Evolutionary conservation across 768 basidiomycete genomes (phyloP).

Genomic region (Mycena rebaudengoi): DNA sequence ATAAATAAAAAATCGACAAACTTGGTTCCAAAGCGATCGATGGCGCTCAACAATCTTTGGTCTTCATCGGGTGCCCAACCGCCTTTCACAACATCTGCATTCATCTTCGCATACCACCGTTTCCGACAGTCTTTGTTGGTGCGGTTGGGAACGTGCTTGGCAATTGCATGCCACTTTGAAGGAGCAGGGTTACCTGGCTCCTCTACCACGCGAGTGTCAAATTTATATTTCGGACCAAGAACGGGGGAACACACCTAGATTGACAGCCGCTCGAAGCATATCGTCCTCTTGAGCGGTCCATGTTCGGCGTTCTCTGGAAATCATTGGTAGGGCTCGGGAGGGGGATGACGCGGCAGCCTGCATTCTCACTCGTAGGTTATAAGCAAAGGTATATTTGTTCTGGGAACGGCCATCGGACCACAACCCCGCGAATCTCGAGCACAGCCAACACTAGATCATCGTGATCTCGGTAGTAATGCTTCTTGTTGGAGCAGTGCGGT

Average conservation of each 20-base stretch:
- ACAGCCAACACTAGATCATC: conserved; percentile 6
- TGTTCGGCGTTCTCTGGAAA: conserved; percentile 14
- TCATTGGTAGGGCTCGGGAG: conserved; percentile 4
- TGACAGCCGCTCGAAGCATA: conserved; percentile 59
- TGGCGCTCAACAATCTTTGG: conserved; percentile 62
- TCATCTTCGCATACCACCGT: conserved; percentile 72
- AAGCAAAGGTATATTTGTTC: conserved; percentile 10
- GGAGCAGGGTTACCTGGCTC: conserved; percentile 64
- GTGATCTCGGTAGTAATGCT: not conserved
- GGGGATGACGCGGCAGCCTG: not conserved
- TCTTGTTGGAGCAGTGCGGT: no score
- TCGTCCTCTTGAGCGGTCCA: conserved; percentile 35
- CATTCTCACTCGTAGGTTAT: no score
- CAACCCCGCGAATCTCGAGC: conserved; percentile 4
- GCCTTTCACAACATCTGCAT: conserved; percentile 67
- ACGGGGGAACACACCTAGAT: conserved; percentile 46
- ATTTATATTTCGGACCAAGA: not conserved
- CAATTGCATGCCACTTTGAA: conserved; percentile 69
- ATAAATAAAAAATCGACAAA: conserved; percentile 29
- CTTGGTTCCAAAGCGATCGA: conserved; percentile 65
- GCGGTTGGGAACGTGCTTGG: conserved; percentile 67
- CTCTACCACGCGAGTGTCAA: conserved; percentile 47
- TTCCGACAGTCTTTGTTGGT: conserved; percentile 74
- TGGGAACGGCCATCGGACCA: conserved; percentile 4
- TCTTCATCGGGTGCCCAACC: conserved; percentile 71